phyloP scores from a whole-genome alignment of 208 protist genomes.

The Dictyostelium gargantuum region DNA sequence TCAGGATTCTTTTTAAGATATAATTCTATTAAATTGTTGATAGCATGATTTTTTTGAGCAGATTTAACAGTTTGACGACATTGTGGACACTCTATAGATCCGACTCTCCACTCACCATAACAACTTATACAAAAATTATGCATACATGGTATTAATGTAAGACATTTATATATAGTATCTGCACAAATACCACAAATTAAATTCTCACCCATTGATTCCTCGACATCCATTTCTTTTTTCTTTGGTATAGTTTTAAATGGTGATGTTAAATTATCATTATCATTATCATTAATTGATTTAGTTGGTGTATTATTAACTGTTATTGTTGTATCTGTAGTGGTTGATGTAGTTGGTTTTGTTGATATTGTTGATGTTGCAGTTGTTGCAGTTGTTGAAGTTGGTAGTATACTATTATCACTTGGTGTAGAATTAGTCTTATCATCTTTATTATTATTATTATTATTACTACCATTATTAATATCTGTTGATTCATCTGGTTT shows the following conservation, averaged over 20 bases:
- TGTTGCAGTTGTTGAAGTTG: background rate
- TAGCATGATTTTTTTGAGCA: slow-evolving; percentile 59
- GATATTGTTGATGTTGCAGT: slow-evolving; percentile 5
- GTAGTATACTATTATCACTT: background rate
- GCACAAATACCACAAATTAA: slow-evolving; percentile 72
- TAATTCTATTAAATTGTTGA: slow-evolving; percentile 62
- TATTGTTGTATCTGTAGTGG: background rate
- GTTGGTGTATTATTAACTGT: background rate
- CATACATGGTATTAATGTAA: slow-evolving; percentile 73
- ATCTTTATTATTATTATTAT: background rate
- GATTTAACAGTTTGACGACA: background rate
- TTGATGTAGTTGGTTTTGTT: background rate
- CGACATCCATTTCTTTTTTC: background rate
- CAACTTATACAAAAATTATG: slow-evolving; percentile 73
- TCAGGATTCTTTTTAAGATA: slow-evolving; percentile 60
- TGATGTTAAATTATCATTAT: background rate
- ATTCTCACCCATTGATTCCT: slow-evolving; percentile 47
- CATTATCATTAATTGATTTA: background rate
- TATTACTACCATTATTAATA: background rate
- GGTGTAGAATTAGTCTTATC: background rate
- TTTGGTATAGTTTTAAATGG: background rate
- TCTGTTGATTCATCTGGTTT: background rate
- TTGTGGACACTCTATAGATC: slow-evolving; percentile 29
- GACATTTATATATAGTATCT: slow-evolving; percentile 69
- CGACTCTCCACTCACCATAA: slow-evolving; percentile 68